phyloP scores from a whole-genome alignment of 495 filamentous ascomycete genomes.

The Aeminium ludgeri region DNA sequence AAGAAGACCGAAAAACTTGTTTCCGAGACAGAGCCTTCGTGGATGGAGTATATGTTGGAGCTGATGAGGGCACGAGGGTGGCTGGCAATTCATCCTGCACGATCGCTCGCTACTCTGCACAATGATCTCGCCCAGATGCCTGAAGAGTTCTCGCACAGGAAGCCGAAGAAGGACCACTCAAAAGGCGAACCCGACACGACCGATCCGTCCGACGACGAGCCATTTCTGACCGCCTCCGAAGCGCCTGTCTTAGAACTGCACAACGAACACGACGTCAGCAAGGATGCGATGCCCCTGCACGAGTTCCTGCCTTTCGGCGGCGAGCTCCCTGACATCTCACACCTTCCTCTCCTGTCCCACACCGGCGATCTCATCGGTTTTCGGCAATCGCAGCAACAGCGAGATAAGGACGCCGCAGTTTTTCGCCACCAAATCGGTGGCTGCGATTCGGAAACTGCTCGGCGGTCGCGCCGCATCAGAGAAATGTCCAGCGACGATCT shows the following conservation, averaged over 20 bases:
- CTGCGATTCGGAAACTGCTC: slow-evolving; percentile 15
- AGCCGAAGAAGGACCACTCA: too few relatives aligned
- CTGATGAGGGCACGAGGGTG: slow-evolving; percentile 57
- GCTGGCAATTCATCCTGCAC: slow-evolving; percentile 52
- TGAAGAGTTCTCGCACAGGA: slow-evolving; percentile 39
- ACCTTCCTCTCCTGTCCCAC: slow-evolving; percentile 20
- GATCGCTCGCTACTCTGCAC: slow-evolving; percentile 49
- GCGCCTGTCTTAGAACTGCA: slow-evolving; percentile 9
- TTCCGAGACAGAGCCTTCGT: slow-evolving; percentile 41
- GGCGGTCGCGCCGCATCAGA: slow-evolving; percentile 10
- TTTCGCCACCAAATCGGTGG: slow-evolving; percentile 22
- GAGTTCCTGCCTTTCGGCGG: slow-evolving; percentile 23
- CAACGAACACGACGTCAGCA: slow-evolving; percentile 12
- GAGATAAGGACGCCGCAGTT: slow-evolving; percentile 7
- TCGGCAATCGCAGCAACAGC: background rate
- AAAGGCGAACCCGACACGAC: background rate
- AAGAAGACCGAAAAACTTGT: slow-evolving; percentile 29
- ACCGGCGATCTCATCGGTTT: slow-evolving; percentile 12
- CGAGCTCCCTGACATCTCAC: slow-evolving; percentile 22
- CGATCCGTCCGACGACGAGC: slow-evolving; percentile 6
- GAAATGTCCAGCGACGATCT: slow-evolving; percentile 19
- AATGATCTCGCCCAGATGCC: slow-evolving; percentile 52
- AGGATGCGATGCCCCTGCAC: slow-evolving; percentile 16
- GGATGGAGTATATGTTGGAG: slow-evolving; percentile 60
- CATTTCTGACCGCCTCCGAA: slow-evolving; percentile 16